Evolutionary conservation across 306 rosid species (phyloP).

Genomic region (Mucuna pruriens): DNA sequence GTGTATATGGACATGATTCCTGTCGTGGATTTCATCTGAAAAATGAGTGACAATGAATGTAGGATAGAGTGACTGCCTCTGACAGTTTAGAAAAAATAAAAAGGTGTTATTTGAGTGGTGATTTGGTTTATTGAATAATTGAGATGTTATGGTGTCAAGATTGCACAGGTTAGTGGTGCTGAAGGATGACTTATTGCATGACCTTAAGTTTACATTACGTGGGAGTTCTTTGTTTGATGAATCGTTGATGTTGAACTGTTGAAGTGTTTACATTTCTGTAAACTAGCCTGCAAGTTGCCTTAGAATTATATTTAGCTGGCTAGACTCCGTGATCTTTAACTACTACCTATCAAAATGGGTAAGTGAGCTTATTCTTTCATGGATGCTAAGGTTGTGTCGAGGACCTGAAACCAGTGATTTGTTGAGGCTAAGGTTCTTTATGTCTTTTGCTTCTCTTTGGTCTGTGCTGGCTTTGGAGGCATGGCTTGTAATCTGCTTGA

Average conservation of each 20-base stretch:
- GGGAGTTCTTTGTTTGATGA: neutral
- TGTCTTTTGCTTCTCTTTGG: constrained; percentile 2
- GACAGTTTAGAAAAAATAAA: too few species aligned
- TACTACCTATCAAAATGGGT: neutral
- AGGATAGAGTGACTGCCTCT: neutral
- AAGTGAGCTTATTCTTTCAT: neutral
- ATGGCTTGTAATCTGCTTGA: neutral
- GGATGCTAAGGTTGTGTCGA: too few species aligned
- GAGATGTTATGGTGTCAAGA: neutral
- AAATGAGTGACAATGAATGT: neutral
- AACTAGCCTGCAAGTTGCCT: neutral
- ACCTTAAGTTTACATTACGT: neutral
- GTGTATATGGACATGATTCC: neutral
- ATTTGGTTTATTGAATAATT: neutral
- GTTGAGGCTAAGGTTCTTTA: neutral
- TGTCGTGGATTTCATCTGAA: constrained; percentile 13
- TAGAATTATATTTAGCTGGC: neutral
- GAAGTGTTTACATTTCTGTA: neutral
- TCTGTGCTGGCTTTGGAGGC: constrained; percentile 31
- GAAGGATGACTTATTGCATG: neutral
- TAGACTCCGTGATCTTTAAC: constrained; percentile 11
- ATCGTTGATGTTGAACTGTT: constrained; percentile 1
- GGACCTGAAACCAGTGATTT: neutral
- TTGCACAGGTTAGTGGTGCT: neutral
- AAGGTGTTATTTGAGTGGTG: too few species aligned